Base-by-base conservation (phyloP, 192 early-diverging fungal species). In the Podochytrium sp. region DNA sequence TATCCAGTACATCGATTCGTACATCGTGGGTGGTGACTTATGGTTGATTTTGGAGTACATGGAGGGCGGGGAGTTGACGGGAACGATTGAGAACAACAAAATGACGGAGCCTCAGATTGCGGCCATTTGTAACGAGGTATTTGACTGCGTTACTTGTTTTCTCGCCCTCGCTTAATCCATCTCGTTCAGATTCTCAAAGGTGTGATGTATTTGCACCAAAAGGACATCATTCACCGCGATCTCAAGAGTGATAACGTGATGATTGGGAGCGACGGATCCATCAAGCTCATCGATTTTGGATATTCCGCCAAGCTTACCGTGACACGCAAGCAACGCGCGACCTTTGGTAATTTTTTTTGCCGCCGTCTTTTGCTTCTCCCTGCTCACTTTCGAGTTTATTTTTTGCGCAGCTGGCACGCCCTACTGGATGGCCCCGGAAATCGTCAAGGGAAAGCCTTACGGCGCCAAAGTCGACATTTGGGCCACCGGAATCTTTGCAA, bases 351-450 rank as follows among this genome's bases (percentile, higher is more conserved):
- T 87, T 76, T 74, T 93, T 85, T 82, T 65, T 20, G 52, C 10
- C 30, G 20, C 30, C 25, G 7, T 20, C 30, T 55, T 55, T 20
- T 7, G 10, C 30, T 89, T 86, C 34, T 79, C 32, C 34, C 40
- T 53, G 7, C 41, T 18, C 14, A 85, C 7, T 86, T 90, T 41
- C 91, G 1, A 38, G 3, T 41, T 30, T 35, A 47, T 41, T 2
- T 71, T 41, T n/a, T 70, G 37, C 29, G 18, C 33, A 65, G 97
- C 79, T 38, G 84, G 84, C 14, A 96, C 95, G 32, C 92, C 95
- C 3, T 98, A 94, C 84, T 96, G 96, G 96, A 98, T 98, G 96
- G 94, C 96, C 25, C 96, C 96, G 29, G 96, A 98, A 80, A 94
- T 98, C 1, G 94, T 97, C 32, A 92, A 83, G 57, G 88, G 90